Conservation (phyloP, 345 rosid genomes). For the Turnera subulata region DNA sequence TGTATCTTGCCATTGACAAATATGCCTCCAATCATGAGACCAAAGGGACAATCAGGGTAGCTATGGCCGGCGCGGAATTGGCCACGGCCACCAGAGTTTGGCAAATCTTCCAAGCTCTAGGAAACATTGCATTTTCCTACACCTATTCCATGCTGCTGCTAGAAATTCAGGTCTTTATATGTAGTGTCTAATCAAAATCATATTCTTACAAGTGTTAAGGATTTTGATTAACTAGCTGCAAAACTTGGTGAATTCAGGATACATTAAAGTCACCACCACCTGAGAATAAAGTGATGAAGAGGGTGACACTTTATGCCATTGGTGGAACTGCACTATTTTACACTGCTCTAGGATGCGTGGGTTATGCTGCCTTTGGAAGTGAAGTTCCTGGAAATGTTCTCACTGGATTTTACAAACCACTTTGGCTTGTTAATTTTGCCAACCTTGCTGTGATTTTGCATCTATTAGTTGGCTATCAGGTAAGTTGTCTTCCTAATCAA, state of each 20-base stretch:
- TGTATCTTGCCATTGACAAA: conserved; percentile 4
- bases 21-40: not conserved
- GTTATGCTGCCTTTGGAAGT: conserved; percentile 39
- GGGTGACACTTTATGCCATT: conserved; percentile 15
- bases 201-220: too few species aligned
- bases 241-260: conserved; percentile 13
- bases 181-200: too few species aligned
- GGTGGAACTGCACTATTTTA: conserved; percentile 27
- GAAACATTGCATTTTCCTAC: conserved; percentile 45
- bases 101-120: conserved; percentile 44
- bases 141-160: conserved; percentile 27
- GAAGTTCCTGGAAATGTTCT: conserved; percentile 31
- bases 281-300: conserved; percentile 34
- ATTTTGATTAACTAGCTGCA: too few species aligned
- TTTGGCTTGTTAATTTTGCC: conserved; percentile 34
- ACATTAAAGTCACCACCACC: conserved; percentile 33
- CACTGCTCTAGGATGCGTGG: conserved; percentile 21
- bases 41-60: conserved; percentile 3
- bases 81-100: conserved; percentile 28
- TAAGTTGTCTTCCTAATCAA: too few species aligned
- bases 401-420: conserved; percentile 24
- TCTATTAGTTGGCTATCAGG: conserved; percentile 38
- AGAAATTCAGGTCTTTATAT: conserved; percentile 25
- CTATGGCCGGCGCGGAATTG: not conserved
- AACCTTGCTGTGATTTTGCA: conserved; percentile 30